Evolutionary conservation across 257 asterid genomes (phyloP).

Genomic region (Solanum infundibuliforme): DNA sequence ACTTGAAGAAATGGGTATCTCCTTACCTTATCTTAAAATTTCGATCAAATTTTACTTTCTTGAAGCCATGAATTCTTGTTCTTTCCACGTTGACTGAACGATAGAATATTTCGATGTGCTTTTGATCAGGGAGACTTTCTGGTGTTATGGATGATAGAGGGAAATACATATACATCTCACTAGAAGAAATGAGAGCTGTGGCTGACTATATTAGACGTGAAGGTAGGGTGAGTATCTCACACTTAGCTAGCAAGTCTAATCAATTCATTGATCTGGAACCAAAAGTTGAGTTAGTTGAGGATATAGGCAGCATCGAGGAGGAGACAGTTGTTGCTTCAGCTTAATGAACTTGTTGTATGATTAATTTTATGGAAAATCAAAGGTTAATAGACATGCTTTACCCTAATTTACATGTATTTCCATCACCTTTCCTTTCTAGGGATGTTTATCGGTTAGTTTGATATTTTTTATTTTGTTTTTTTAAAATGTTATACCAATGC

Average conservation of each 20-base stretch:
- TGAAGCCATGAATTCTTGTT: neutral
- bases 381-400: neutral
- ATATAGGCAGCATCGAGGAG: slow-evolving; percentile 47
- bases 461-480: neutral
- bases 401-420: neutral
- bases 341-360: neutral
- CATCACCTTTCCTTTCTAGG: neutral
- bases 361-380: neutral
- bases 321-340: slow-evolving; percentile 48
- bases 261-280: slow-evolving; percentile 94
- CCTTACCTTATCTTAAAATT: neutral
- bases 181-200: slow-evolving; percentile 94
- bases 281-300: slow-evolving; percentile 49
- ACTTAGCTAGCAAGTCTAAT: slow-evolving; percentile 91
- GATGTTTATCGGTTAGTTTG: accelerated
- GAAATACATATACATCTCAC: slow-evolving; percentile 79
- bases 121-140: slow-evolving; percentile 64
- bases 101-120: neutral
- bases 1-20: slow-evolving; percentile 77
- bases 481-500: neutral
- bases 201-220: slow-evolving; percentile 89
- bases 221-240: slow-evolving; percentile 93
- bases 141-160: slow-evolving; percentile 99
- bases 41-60: neutral
- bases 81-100: neutral